Evolutionary conservation across 2,329 filamentous ascomycete genomes (phyloP).

Genomic region (Microcyclospora tardicrescens): DNA sequence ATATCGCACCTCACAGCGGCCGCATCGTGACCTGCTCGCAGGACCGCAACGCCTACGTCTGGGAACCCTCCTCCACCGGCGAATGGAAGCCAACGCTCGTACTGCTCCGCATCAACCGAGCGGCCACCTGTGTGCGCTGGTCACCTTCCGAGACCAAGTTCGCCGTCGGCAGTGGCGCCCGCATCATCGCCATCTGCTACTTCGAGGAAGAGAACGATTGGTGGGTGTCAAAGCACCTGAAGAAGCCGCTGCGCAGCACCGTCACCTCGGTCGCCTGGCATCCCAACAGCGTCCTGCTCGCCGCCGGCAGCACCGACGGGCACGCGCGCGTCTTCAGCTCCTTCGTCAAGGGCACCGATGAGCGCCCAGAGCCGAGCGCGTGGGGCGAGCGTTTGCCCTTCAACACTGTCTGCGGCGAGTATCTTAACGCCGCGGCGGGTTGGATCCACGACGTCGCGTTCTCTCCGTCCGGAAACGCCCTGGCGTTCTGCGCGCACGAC

Average conservation of each 20-base stretch:
- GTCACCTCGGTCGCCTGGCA: conserved; percentile 95
- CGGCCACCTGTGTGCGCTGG: conserved; percentile 94
- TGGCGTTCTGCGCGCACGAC: conserved; percentile 90
- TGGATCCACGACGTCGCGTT: conserved; percentile 94
- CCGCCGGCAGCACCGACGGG: conserved; percentile 91
- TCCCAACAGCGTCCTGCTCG: conserved; percentile 89
- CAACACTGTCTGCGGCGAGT: conserved; percentile 97
- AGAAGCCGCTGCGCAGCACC: conserved; percentile 96
- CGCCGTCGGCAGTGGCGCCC: conserved; percentile 88
- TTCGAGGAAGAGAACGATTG: conserved; percentile 99
- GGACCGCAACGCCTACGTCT: conserved; percentile 95
- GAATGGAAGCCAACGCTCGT: conserved; percentile 91
- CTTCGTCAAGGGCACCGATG: conserved; percentile 92
- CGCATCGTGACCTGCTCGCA: conserved; percentile 97
- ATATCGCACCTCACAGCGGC: conserved; percentile 81
- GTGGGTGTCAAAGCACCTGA: conserved; percentile 99
- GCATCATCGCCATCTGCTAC: conserved; percentile 93
- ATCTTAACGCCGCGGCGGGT: conserved; percentile 85
- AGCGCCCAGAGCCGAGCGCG: conserved; percentile 67
- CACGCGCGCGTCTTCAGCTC: conserved; percentile 89
- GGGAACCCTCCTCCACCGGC: conserved; percentile 66
- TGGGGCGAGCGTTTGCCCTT: conserved; percentile 96
- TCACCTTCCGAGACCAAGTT: conserved; percentile 95
- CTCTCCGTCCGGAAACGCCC: conserved; percentile 80
- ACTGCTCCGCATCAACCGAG: conserved; percentile 89